Conservation (phyloP, 768 basidiomycete genomes). For the Asterophora lycoperdoides region DNA sequence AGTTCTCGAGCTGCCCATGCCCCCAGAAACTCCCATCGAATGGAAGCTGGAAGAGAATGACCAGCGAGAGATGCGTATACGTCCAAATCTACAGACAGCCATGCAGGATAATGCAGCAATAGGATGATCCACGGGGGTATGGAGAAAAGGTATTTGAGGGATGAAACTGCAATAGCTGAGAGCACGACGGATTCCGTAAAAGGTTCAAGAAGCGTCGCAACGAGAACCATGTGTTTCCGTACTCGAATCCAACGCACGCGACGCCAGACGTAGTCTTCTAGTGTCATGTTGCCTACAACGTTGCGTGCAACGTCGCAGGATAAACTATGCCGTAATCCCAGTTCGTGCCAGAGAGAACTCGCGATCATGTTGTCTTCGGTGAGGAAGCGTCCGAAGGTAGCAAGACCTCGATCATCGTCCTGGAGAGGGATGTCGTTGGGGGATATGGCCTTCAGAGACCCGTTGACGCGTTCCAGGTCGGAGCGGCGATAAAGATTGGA, state of each 20-base stretch:
- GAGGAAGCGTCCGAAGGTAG: slow-evolving; percentile 81
- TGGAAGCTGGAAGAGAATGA: slow-evolving; percentile 47
- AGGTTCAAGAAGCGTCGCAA: slow-evolving; percentile 86
- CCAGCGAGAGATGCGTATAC: slow-evolving; percentile 76
- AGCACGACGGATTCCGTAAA: slow-evolving; percentile 84
- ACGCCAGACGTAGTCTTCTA: slow-evolving; percentile 81
- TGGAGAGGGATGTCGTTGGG: slow-evolving; percentile 20
- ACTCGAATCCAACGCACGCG: slow-evolving; percentile 97
- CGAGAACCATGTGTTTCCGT: slow-evolving; percentile 86
- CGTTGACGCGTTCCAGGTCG: slow-evolving; percentile 75
- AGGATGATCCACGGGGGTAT: slow-evolving; percentile 53
- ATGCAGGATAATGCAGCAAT: slow-evolving; percentile 56
- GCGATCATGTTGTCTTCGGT: slow-evolving; percentile 99
- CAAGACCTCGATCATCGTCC: slow-evolving; percentile 49
- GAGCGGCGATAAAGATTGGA: slow-evolving; percentile 91
- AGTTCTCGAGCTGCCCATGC: slow-evolving; percentile 82
- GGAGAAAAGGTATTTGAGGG: slow-evolving; percentile 46
- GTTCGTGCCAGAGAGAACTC: slow-evolving; percentile 87
- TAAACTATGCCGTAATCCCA: slow-evolving; percentile 82
- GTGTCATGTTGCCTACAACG: slow-evolving; percentile 81
- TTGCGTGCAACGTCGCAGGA: slow-evolving; percentile 90
- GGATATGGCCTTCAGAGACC: slow-evolving; percentile 48
- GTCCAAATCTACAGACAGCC: slow-evolving; percentile 79
- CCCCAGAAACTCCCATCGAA: slow-evolving; percentile 55
- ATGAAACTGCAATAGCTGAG: slow-evolving; percentile 58